Evolutionary conservation across 2,329 filamentous ascomycete species (phyloP), one percentile per base, ranked within the genome.

Genomic region (Claviceps fusiformis): DNA sequence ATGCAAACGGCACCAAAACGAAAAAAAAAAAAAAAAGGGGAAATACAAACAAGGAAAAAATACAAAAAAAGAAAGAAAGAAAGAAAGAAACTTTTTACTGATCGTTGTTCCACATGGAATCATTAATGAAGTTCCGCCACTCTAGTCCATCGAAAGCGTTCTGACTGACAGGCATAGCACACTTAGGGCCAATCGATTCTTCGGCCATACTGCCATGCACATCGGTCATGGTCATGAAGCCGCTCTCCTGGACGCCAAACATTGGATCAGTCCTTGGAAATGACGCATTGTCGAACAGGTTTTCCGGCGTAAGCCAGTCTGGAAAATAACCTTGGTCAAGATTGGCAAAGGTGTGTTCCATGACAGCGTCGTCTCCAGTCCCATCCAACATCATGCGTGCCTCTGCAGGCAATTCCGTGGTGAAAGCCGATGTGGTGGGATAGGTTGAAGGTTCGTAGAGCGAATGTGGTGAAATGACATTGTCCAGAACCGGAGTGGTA

Each of bases 351-450:
- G 43, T 60, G 13, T 57, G 53, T n/a, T 52, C 39, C 50, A 60
- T 58, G 0, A 63, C 63, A 6, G 65, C 62, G 33, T 52, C 63
- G 59, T 69, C 63, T 35, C 67, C 66, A 13, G 69, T 53, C 7
- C 67, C 67, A 7, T 55, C 57, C 44, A 66, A 60, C 59, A 76
- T 63, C 70, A 73, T 70, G 59, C 70, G 73, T 2, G 70, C 67
- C 51, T 76, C 73, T 1, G 68, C 59, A 0, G 74, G 67, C 7
- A 76, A 60, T 56, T 74, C 69, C 0, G 71, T 61, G 0, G 73
- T 75, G 53, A 76, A 76, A 1, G 63, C 63, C 0, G 73, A 74
- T 1, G 59, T 58, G 2, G 60, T 59, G 0, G 64, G 15, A 5
- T 47, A 47, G 9, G 33, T 8, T 17, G 13, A 17, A 5, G 39